phyloP scores from a whole-genome alignment of 495 filamentous ascomycete species.

The Hypoxylon fragiforme region DNA sequence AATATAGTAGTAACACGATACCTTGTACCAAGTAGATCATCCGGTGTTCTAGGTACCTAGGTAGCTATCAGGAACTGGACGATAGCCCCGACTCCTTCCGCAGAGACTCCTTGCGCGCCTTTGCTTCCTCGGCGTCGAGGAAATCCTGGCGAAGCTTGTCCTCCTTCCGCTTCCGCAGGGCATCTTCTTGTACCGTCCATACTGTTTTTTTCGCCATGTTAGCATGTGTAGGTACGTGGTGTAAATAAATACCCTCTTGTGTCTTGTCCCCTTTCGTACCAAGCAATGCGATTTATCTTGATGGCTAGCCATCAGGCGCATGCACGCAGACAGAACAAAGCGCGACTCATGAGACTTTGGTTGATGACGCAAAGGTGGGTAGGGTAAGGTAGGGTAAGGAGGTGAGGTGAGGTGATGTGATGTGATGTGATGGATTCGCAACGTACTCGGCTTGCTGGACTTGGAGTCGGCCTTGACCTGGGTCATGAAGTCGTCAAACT shows the following conservation, averaged over 20 bases:
- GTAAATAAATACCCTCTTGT: not conserved
- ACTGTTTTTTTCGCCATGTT: constrained; percentile 50
- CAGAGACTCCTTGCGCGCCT: constrained; percentile 66
- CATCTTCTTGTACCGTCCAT: constrained; percentile 73
- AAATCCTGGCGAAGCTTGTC: constrained; percentile 56
- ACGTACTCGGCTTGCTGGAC: constrained; percentile 75
- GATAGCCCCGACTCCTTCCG: constrained; percentile 50
- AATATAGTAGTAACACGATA: constrained; percentile 5
- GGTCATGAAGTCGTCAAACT: constrained; percentile 83
- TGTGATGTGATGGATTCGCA: no score
- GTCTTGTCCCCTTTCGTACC: not conserved
- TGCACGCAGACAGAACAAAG: no score
- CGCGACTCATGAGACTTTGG: not conserved
- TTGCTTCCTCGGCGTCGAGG: constrained; percentile 55
- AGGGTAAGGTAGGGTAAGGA: no score
- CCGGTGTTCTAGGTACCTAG: no score
- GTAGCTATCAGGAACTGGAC: constrained; percentile 7
- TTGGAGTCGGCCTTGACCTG: constrained; percentile 88
- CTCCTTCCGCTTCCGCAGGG: constrained; percentile 57
- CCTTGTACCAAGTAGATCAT: not conserved
- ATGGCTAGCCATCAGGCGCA: no score
- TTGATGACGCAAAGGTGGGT: no score
- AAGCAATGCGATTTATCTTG: no score
- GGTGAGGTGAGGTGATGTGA: no score
- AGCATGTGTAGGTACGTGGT: constrained; percentile 14